Conservation (phyloP, 1,284 basidiomycete species). For the Heterobasidion parviporum region DNA sequence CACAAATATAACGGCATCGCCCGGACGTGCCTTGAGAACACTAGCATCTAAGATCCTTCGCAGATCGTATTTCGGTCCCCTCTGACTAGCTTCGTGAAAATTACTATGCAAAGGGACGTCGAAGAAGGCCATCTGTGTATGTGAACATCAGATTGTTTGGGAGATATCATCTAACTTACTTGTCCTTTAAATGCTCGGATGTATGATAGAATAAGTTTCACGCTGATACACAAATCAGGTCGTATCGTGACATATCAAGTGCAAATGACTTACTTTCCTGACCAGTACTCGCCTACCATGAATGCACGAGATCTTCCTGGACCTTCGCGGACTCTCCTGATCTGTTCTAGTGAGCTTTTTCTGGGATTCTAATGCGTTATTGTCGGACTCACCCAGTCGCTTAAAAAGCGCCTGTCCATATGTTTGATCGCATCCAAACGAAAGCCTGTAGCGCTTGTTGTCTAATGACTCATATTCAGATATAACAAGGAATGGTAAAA, state of each 20-base stretch:
- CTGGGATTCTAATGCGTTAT: neutral
- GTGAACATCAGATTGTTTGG: neutral
- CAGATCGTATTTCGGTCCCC: conserved; percentile 55
- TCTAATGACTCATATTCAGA: conserved; percentile 30
- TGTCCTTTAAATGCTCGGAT: conserved; percentile 54
- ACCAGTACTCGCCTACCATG: conserved; percentile 73
- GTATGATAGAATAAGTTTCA: conserved; percentile 45
- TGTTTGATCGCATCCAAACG: conserved; percentile 88
- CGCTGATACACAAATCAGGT: conserved; percentile 23
- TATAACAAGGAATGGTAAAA: neutral
- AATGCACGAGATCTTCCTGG: conserved; percentile 46
- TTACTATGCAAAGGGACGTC: conserved; percentile 74
- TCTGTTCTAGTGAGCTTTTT: conserved; percentile 26
- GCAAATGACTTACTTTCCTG: conserved; percentile 40
- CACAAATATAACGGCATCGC: conserved; percentile 75
- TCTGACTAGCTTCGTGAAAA: conserved; percentile 56
- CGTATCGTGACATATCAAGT: neutral
- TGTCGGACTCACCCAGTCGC: conserved; percentile 49
- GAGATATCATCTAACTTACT: conserved; percentile 24
- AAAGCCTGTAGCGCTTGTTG: conserved; percentile 76
- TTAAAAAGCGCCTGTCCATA: conserved; percentile 58
- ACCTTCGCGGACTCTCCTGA: conserved; percentile 38
- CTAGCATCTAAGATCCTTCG: conserved; percentile 53
- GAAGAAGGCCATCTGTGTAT: conserved; percentile 60
- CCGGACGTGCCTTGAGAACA: conserved; percentile 47